These are phyloP conservation scores for Cystobasidiaceae sp. DNA, from an alignment of 1,284 basidiomycete species.

Conservation along the genomic window DNA sequence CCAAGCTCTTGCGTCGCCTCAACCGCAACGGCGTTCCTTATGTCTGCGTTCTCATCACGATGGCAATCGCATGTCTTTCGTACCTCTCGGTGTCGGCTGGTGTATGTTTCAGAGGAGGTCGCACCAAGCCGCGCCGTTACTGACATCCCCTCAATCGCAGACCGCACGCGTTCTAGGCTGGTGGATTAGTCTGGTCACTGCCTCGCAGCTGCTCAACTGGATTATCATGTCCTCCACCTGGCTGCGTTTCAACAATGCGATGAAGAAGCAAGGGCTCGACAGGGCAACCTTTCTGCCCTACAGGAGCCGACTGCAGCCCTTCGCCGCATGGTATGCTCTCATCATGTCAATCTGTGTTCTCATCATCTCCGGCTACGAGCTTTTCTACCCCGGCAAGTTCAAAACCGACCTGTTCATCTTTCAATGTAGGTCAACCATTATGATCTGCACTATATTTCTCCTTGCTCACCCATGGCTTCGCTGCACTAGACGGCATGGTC, in stretches of 20 bases:
- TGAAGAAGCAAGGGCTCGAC: constrained; percentile 34
- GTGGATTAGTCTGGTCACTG: constrained; percentile 32
- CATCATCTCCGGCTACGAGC: constrained; percentile 36
- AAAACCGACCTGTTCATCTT: constrained; percentile 30
- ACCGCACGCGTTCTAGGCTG: constrained; percentile 28
- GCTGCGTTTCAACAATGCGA: constrained; percentile 34
- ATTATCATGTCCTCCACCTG: constrained; percentile 32
- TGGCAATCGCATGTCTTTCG: constrained; percentile 33
- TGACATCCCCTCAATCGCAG: not conserved
- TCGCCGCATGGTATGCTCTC: constrained; percentile 32
- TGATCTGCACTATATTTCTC: not conserved
- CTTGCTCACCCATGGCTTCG: not conserved
- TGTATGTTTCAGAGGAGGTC: not conserved
- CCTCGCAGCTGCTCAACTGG: constrained; percentile 33
- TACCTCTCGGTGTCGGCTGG: constrained; percentile 36
- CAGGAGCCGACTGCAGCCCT: constrained; percentile 31
- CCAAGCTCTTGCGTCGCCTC: constrained; percentile 33
- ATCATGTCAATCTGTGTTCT: constrained; percentile 33
- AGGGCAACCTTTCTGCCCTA: constrained; percentile 27
- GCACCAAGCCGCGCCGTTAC: not conserved
- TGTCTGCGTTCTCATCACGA: constrained; percentile 31
- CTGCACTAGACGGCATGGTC: constrained; percentile 41
- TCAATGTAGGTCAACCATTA: constrained; percentile 10
- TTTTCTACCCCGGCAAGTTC: constrained; percentile 32
- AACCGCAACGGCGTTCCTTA: constrained; percentile 42